Evolutionary conservation across 129 eudicot species (phyloP), one percentile per base, ranked within the genome.

Genomic region (Centaurea solstitialis): DNA sequence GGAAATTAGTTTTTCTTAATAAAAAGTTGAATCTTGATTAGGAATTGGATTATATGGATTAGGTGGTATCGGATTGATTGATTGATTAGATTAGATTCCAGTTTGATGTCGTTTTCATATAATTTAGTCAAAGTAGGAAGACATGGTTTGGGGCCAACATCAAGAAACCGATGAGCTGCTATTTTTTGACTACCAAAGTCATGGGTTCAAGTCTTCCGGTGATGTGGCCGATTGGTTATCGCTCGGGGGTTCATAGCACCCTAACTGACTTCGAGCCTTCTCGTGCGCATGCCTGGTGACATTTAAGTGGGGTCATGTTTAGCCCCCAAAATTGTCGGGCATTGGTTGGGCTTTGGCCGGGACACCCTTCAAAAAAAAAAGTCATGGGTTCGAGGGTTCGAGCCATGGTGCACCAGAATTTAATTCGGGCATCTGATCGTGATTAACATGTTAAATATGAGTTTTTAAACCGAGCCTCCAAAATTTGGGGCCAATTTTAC

Each of bases 101-200:
- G 22, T 81, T 81, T 37, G 61, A 71, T 72, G 82, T 83, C 86
- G 2, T 71, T 41, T 75, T 81, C 84, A 18, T 66, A 20, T 20
- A 61, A 77, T 41, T 28, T 83, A 71, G 82, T 71, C 77, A 77
- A 83, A 82, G 47, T 40, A 82, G 9, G 86, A 76, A 82, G 82
- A 76, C 74, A 11, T 77, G 57, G 69, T 70, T 17, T 76, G 37
- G 81, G 85, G 39, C 43, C 66, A 69, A 68, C 62, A 57, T 30
- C 65, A 76, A 59, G 76, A 23, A 53, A 74, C 40, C 37, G 41
- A 33, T 41, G 18, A 70, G 86, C 78, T 76, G 81, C 70, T 76
- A 0, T 10, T 17, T 82, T 82, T 82, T 82, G 81, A 82, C 86
- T 66, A 76, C 41, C 50, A 7, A 7, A 76, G 72, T 57, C 73